Base-by-base conservation (phyloP, 345 rosid species). In the Gynandropsis gynandra region DNA sequence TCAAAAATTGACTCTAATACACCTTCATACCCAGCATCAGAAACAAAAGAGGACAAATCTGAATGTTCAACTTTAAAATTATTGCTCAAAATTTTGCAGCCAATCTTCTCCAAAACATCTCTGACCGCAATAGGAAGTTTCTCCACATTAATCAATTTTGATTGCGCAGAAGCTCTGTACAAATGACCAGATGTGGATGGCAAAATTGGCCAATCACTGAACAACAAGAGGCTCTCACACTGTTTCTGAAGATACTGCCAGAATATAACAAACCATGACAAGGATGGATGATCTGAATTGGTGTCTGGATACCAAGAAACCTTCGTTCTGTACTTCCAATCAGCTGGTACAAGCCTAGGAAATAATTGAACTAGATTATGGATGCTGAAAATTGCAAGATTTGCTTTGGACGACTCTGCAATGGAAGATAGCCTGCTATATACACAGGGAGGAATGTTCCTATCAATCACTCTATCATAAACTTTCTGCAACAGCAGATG, bases 121-220 rank as follows among this genome's bases (percentile, higher is more conserved):
- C 35, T 80, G 67, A 89, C 72, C 38, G 54, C 70, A 64, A 52
- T 72, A 8, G 87, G 76, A 72, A 89, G 85, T 57, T 76, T 75
- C 45, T 78, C 79, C 8, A 68, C 80, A 52, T 66, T 68, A 41
- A 89, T 68, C 76, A 89, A 73, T 69, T 77, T 89, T 54, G 97
- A 85, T 48, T 76, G 79, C 61, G 59, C 67, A 56, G 87, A 80
- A 72, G 85, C 77, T 65, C 82, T 77, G 65, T 75, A 71, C 58
- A 89, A 68, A 69, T 75, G 68, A 33, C 95, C 93, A 53, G 97
- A 74, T 32, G 72, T 77, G 24, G 93, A 79, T 47, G 97, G 97
- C 71, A 89, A 71, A 59, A 89, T 79, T 36, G 97, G 97, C 97
- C 97, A 89, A 54, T 85, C 97, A 65, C 76, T 62, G 64, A 89